Evolutionary conservation across 495 filamentous ascomycete species (phyloP), one percentile per base, ranked within the genome.

Genomic region (Trichoderma erinaceum): DNA sequence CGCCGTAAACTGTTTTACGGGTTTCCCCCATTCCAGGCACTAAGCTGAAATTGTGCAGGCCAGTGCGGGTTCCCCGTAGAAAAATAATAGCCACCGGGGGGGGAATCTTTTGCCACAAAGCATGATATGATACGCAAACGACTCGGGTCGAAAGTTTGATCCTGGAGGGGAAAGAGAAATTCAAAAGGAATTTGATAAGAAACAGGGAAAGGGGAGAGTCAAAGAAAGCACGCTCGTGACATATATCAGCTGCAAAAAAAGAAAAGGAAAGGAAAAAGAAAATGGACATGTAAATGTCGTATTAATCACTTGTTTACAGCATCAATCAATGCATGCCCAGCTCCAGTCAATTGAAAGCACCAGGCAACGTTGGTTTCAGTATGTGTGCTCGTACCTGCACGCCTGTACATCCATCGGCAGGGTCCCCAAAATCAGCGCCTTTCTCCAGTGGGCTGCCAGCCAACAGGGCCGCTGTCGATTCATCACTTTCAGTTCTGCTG

Each of bases 91-190:
- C 56, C 23, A 61, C 56, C 27, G n/a, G 50, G 29, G 23, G n/a
- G n/a, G 10, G 16, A 32, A 27, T 12, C 56, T 12, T 61, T 61
- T 32, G 56, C 56, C 56, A 61, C 56, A 61, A 29, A 32, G 23
- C 56, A 61, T 61, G 15, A n/a, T 21, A 61, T 61, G 52, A 61
- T 27, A 61, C 56, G 56, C 56, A 61, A 61, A 61, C 56, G 56
- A 61, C 56, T 23, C 56, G 27, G n/a, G 56, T 27, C 56, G 1
- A 61, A 61, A 61, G 56, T 61, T 18, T 29, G 56, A 61, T 61
- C 56, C 56, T 32, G 27, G 23, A 29, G 11, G 27, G 11, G 23
- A 61, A 10, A 10, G 56, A 21, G 25, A 61, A 61, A 61, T 56
- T 29, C 4, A 12, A 18, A 48, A n/a, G 23, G 23, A 4, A 11